Evolutionary conservation across 148 eudicot genomes (phyloP).

Genomic region (Simmondsia chinensis): DNA sequence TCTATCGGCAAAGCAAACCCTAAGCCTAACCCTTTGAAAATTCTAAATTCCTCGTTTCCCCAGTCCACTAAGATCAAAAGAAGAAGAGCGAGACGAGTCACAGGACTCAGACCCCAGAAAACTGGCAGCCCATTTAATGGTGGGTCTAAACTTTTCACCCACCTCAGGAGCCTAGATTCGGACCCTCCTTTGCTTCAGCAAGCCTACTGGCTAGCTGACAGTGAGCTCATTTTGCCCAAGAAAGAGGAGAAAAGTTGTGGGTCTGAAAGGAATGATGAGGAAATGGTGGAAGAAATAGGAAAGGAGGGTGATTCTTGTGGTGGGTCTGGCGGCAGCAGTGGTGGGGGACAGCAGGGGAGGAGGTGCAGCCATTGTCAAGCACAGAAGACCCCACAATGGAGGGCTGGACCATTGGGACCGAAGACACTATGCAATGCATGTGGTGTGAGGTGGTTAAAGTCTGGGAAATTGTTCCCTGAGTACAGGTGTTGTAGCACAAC

Average conservation of each 20-base stretch:
- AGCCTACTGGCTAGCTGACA: slow-evolving; percentile 34
- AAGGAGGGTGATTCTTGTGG: slow-evolving; percentile 4
- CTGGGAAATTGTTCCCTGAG: slow-evolving; percentile 42
- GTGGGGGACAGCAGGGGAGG: slow-evolving; percentile 11
- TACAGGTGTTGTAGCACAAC: too few relatives aligned
- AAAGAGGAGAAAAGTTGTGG: slow-evolving; percentile 2
- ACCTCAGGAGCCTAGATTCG: slow-evolving; percentile 1
- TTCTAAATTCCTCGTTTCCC: slow-evolving; percentile 1
- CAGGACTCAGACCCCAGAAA: slow-evolving; percentile 8
- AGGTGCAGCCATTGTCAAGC: slow-evolving; percentile 40
- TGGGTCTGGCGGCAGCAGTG: too few relatives aligned
- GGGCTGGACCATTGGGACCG: slow-evolving; percentile 47
- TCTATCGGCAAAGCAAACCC: background rate
- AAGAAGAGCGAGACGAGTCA: slow-evolving; percentile 6
- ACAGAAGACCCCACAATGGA: slow-evolving; percentile 46
- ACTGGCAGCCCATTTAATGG: slow-evolving; percentile 9
- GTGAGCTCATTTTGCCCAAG: slow-evolving; percentile 30
- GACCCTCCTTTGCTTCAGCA: slow-evolving; percentile 39
- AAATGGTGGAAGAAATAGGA: background rate
- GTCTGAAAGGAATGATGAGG: background rate
- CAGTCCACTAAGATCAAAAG: slow-evolving; percentile 25
- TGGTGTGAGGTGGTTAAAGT: slow-evolving; percentile 44
- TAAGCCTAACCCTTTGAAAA: background rate
- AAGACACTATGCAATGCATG: slow-evolving; percentile 54
- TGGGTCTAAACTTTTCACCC: slow-evolving; percentile 8